These are phyloP conservation scores for Yamadazyma blattariae DNA, from an alignment of 1,139 yeast genomes.

Conservation along the genomic window DNA sequence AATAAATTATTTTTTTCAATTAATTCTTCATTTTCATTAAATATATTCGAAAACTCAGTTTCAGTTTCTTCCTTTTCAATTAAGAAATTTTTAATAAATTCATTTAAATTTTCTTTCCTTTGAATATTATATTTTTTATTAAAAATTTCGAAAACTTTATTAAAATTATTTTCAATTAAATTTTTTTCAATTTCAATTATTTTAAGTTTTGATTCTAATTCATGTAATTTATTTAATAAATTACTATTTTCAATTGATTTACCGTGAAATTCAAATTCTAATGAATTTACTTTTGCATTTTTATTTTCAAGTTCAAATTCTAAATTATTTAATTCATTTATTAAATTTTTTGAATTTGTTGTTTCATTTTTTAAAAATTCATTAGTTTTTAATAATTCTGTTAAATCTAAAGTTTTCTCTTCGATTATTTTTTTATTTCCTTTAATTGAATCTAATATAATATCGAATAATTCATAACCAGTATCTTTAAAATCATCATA, in stretches of 20 bases:
- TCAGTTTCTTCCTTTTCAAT: neutral
- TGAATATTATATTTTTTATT: neutral
- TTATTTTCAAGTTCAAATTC: neutral
- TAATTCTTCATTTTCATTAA: neutral
- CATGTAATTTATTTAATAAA: neutral
- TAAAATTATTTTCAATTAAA: neutral
- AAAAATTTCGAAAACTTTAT: neutral
- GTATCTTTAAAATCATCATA: neutral
- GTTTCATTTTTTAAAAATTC: neutral
- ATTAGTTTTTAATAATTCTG: neutral
- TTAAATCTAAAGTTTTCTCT: slow-evolving; percentile 3
- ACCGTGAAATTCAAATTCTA: slow-evolving; percentile 1
- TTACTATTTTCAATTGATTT: neutral
- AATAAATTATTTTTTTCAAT: neutral
- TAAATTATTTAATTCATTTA: neutral
- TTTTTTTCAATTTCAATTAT: neutral
- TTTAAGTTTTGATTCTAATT: neutral
- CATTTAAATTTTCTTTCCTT: neutral
- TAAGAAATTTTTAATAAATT: neutral
- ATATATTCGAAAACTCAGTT: neutral
- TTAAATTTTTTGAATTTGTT: neutral
- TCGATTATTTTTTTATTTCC: neutral
- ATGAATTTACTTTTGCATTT: neutral
- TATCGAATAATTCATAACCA: neutral
- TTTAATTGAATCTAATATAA: neutral